Evolutionary conservation across 495 filamentous ascomycete species (phyloP), one percentile per base, ranked within the genome.

Genomic region (Usnea hakonensis): DNA sequence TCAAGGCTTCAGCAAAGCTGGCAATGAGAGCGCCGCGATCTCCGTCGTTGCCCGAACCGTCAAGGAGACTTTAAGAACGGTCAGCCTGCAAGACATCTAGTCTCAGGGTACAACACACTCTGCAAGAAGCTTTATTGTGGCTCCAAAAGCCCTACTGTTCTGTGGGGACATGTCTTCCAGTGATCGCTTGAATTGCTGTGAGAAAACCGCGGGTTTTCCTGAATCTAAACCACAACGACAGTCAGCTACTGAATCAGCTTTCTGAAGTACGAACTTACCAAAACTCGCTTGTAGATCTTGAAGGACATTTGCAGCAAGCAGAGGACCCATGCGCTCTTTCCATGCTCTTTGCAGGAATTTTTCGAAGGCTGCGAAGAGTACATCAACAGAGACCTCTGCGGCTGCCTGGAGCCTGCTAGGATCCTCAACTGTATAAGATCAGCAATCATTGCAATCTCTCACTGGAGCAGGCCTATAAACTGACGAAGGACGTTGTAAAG

Each of bases 281-380:
- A 61, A 88, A 83, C 69, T 85, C 78, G 79, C 78, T 67, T 92
- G 91, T 28, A 98, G 77, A 16, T 79, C 77, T 55, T 84, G 81
- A 33, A 96, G 74, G 19, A 81, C 79, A 30, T 85, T 75, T 36
- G 79, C 71, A 4, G 85, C 79, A 62, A 97, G 81, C 40, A 97
- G 79, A 4, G 88, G 83, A 0, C 95, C 95, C 79, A 97, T 92
- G 64, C 89, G 87, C 55, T 91, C 86, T 58, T 79, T 85, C 94
- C 94, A 98, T 35, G 91, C 91, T 61, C 89, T 86, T 61, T 83
- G 85, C 69, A 97, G 79, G 64, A 97, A 98, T 63, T 94, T 96
- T 67, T 95, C 91, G 69, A 98, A 98, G 2, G 93, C 90, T 21
- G 87, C 87, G 67, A 97, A 96, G 13, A 97, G 79, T n/a, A 93